phyloP scores from a whole-genome alignment of 2,329 filamentous ascomycete species.

The Alternaria incomplexa region DNA sequence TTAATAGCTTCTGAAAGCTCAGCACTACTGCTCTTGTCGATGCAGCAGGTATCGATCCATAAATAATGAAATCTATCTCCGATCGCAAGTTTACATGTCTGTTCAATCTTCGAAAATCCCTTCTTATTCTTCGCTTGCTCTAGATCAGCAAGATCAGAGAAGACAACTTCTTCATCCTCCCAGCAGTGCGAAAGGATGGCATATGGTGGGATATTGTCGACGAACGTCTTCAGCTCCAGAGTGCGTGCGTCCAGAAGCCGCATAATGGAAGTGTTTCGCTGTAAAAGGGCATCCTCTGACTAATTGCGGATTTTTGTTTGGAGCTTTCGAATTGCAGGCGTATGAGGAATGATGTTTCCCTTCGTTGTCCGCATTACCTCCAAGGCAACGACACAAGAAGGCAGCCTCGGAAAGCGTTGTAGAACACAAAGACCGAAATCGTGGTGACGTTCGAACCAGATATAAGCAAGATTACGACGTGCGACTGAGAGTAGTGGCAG shows the following conservation, averaged over 20 bases:
- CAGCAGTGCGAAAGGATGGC: constrained; percentile 28
- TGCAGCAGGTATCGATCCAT: constrained; percentile 30
- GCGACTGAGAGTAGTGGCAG: no score
- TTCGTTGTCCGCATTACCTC: background rate
- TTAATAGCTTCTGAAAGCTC: constrained; percentile 24
- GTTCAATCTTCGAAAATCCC: constrained; percentile 25
- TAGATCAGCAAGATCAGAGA: constrained; percentile 18
- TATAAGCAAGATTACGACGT: no score
- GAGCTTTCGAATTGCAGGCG: no score
- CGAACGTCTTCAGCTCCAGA: constrained; percentile 11
- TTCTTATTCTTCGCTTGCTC: constrained; percentile 9
- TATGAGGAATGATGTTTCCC: no score
- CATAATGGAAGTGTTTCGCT: background rate
- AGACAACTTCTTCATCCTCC: constrained; percentile 17
- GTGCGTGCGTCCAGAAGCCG: constrained; percentile 13
- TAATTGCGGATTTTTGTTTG: no score
- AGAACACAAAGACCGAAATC: no score
- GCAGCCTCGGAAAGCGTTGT: no score
- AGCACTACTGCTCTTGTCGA: constrained; percentile 26
- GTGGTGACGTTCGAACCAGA: no score
- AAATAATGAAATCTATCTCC: constrained; percentile 8
- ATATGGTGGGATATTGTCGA: constrained; percentile 14
- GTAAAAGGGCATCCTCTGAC: background rate
- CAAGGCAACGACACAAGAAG: no score
- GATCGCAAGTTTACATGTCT: constrained; percentile 11